Percentiles rank a stretch among this genome's conserved stretches.
These are phyloP conservation scores for Selenicereus undatus DNA, from an alignment of 148 eudicot genomes.

Conservation along the genomic window DNA sequence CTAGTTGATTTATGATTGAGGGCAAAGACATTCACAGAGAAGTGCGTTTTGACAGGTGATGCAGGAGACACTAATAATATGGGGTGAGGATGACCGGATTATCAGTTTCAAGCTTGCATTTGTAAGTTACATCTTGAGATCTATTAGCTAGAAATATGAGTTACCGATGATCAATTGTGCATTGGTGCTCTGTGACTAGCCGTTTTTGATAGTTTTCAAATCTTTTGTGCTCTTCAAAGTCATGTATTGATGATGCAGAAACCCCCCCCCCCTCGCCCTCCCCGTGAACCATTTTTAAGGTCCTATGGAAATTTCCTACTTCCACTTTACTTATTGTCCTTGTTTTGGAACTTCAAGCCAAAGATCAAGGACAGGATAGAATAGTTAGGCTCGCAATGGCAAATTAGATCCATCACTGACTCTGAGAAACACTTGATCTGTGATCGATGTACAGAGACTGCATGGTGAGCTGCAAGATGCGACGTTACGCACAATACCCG, in stretches of 20 bases:
- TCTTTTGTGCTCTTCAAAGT: neutral
- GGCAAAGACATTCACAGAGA: neutral
- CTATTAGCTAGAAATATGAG: neutral
- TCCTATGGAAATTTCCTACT: neutral
- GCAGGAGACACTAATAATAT: conserved; percentile 77
- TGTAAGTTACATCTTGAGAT: conserved; percentile 35
- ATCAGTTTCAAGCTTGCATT: conserved; percentile 72
- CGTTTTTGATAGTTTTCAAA: neutral
- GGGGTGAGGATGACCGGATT: conserved; percentile 94
- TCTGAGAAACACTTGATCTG: neutral
- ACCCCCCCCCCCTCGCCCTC: neutral
- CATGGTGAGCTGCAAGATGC: conserved; percentile 75
- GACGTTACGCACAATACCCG: conserved; percentile 64
- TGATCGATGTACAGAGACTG: conserved; percentile 53
- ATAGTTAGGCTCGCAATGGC: too few relatives aligned
- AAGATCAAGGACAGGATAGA: neutral
- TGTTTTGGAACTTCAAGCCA: neutral
- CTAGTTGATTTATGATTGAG: neutral
- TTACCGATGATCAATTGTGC: neutral
- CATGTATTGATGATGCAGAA: neutral
- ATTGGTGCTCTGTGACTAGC: neutral
- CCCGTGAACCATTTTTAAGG: neutral
- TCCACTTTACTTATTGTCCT: neutral
- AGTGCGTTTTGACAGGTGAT: conserved; percentile 50
- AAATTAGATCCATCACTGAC: neutral